phyloP scores from a whole-genome alignment of 371 early-diverging fungal genomes.

The Actinomortierella wolfii region DNA sequence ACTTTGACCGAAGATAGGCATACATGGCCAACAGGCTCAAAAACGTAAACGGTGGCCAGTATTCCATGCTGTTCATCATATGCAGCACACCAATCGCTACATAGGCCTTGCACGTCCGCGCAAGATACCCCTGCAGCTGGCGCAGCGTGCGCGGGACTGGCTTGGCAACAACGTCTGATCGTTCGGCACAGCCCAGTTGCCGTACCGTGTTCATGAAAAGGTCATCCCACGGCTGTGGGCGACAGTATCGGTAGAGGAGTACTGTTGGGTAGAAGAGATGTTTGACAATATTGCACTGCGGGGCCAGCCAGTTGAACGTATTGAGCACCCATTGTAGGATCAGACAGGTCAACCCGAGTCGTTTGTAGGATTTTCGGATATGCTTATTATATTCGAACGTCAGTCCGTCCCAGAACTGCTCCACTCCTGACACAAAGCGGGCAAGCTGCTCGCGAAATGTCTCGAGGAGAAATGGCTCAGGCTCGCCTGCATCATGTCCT shows the following conservation, averaged over 20 bases:
- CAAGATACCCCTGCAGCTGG: slow-evolving; percentile 17
- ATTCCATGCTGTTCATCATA: slow-evolving; percentile 6
- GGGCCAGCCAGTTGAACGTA: slow-evolving; percentile 3
- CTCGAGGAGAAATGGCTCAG: not conserved
- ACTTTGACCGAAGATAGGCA: slow-evolving; percentile 18
- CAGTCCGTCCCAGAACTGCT: slow-evolving; percentile 27
- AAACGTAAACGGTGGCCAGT: slow-evolving; percentile 2
- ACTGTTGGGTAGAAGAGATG: slow-evolving; percentile 32
- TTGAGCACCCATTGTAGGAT: slow-evolving; percentile 20
- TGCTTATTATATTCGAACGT: too few species aligned
- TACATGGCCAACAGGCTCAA: slow-evolving; percentile 11
- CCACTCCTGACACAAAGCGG: slow-evolving; percentile 33
- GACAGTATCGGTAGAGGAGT: slow-evolving; percentile 24
- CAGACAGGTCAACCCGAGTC: slow-evolving; percentile 19
- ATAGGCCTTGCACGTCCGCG: slow-evolving; percentile 19
- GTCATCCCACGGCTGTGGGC: slow-evolving; percentile 23
- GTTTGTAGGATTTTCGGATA: too few species aligned
- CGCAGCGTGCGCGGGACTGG: slow-evolving; percentile 18
- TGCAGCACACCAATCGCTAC: slow-evolving; percentile 17
- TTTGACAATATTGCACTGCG: slow-evolving; percentile 18
- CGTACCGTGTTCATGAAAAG: slow-evolving; percentile 29
- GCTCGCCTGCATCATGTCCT: too few species aligned
- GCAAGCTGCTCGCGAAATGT: slow-evolving; percentile 17
- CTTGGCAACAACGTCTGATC: slow-evolving; percentile 27
- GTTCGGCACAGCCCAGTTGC: slow-evolving; percentile 16